Base-by-base conservation (phyloP, 2,329 filamentous ascomycete species). In the Diplodia seriata region DNA sequence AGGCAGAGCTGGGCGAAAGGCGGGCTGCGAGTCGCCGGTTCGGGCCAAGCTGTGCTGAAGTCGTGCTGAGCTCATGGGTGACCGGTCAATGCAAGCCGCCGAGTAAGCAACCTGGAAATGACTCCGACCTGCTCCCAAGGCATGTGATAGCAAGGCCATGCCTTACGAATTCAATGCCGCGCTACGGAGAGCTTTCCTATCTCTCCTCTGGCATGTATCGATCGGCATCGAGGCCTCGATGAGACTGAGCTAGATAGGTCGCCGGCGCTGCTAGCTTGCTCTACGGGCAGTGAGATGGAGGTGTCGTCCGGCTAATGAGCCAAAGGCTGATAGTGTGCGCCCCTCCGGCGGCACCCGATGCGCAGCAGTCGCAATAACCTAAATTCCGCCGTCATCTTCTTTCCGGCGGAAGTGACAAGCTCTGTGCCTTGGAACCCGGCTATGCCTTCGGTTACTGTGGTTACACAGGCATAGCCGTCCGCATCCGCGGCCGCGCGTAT, bases 341-440 rank as follows among this genome's bases (percentile, higher is more conserved):
- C 31, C 40, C 38, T 61, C 56, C 56, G 56, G 23, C 29, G 38
- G 20, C n/a, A 23, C 38, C 56, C 56, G 56, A 47, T 47, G 38
- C 15, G 31, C 2, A 23, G 38, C 40, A 18, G 23, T 61, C 40
- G 56, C 56, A 49, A 49, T 49, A 61, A 61, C 56, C 56, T 61
- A 49, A 61, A 61, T 31, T 61, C 26, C 56, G 36, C 49, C 43
- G n/a, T n/a, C n/a, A n/a, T n/a, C n/a, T n/a, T n/a, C n/a, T n/a
- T n/a, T n/a, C n/a, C n/a, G n/a, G n/a, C n/a, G 15, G 40, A n/a
- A n/a, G 33, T 33, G 20, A 51, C 33, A 51, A 51, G 20, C 55
- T 43, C n/a, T 49, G 14, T 49, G 33, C 56, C 56, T 61, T 61
- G 43, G 40, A 62, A 62, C 57, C 51, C 43, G 57, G 57, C 29